phyloP scores from a whole-genome alignment of 495 filamentous ascomycete species.

The Neurospora tetrasperma region DNA sequence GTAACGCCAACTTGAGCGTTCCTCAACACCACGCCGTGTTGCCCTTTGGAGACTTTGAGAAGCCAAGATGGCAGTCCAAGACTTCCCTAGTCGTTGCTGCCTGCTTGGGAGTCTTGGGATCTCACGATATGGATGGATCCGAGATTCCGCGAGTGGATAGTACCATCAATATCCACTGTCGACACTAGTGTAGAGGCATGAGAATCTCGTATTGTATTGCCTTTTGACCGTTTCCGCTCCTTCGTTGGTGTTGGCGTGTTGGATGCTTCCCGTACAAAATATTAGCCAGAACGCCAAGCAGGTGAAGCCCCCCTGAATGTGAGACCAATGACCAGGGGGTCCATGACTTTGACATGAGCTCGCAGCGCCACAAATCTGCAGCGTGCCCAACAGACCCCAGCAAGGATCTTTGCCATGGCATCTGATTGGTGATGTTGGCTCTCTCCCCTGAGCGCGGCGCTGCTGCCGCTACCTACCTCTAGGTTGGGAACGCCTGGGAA shows the following conservation, averaged over 20 bases:
- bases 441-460: neutral
- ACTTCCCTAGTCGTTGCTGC: neutral
- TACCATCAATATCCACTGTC: neutral
- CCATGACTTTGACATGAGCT: neutral
- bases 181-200: neutral
- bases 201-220: neutral
- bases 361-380: conserved; percentile 9
- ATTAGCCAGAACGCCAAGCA: neutral
- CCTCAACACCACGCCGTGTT: neutral
- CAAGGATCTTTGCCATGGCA: neutral
- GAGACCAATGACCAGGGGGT: neutral
- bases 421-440: neutral
- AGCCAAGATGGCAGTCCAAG: neutral
- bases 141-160: neutral
- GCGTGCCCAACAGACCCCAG: neutral
- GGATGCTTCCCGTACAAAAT: neutral
- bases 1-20: neutral
- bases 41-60: neutral
- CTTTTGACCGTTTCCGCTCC: neutral
- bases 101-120: neutral
- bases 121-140: neutral
- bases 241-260: neutral
- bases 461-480: neutral
- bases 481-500: neutral
- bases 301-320: neutral